These are phyloP conservation scores for Verticillium nubilum DNA, from an alignment of 2,329 filamentous ascomycete genomes.

Conservation along the genomic window DNA sequence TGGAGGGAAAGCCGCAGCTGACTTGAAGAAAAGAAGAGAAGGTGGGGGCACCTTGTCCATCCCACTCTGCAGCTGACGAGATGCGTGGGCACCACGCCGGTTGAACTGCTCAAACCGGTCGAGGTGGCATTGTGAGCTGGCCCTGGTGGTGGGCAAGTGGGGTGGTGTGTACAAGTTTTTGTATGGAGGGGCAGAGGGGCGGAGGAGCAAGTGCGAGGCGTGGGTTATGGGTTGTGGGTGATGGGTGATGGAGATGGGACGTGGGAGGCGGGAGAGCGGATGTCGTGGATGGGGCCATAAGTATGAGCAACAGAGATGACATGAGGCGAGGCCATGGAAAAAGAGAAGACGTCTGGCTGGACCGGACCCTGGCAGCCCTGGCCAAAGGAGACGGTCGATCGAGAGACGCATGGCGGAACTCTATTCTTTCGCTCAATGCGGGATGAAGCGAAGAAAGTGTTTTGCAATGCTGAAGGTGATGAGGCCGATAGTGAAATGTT, in stretches of 20 bases:
- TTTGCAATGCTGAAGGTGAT: too few relatives aligned
- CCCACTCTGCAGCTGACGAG: not conserved
- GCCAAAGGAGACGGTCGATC: not conserved
- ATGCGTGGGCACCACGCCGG: not conserved
- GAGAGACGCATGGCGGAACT: not conserved
- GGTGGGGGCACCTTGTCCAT: not conserved
- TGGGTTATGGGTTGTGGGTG: too few relatives aligned
- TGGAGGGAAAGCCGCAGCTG: not conserved
- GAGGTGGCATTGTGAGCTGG: not conserved
- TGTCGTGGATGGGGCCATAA: not conserved
- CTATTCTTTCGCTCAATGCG: not conserved
- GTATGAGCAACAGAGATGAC: not conserved
- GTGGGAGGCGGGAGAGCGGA: not conserved
- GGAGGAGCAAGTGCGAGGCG: too few relatives aligned
- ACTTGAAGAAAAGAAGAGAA: not conserved
- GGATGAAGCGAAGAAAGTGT: not conserved
- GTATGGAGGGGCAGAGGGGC: not conserved
- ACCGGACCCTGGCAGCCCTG: not conserved
- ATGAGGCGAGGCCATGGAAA: not conserved
- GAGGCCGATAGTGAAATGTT: too few relatives aligned
- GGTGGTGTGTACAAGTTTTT: not conserved
- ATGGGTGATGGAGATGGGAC: not conserved
- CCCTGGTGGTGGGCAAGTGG: not conserved
- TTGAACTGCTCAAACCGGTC: not conserved
- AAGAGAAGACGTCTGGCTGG: not conserved